Evolutionary conservation across 169 alveolate species (phyloP).

Genomic region (Plasmodium ovale): DNA sequence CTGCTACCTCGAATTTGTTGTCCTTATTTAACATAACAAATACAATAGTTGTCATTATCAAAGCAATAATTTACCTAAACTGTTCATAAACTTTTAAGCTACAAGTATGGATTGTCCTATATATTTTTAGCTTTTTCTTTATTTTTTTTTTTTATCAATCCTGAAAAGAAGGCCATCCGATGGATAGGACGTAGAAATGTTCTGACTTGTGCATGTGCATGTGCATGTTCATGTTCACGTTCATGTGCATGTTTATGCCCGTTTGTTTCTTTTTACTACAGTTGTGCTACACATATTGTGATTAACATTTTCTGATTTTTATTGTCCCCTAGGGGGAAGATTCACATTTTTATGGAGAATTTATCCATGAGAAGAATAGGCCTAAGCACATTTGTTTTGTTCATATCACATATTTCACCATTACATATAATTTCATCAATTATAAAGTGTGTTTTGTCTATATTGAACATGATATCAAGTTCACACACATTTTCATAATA

Average conservation of each 20-base stretch:
- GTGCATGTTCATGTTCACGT: not conserved
- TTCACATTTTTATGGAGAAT: slow-evolving; percentile 44
- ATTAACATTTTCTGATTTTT: not conserved
- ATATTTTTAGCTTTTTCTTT: too few species aligned
- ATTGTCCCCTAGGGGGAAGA: not conserved
- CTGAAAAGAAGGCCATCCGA: not conserved
- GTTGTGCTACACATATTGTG: too few species aligned
- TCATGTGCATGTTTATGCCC: not conserved
- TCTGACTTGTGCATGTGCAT: not conserved
- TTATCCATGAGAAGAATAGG: slow-evolving; percentile 71
- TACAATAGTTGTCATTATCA: too few species aligned
- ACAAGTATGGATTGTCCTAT: not conserved
- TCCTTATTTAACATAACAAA: too few species aligned
- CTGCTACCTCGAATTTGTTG: too few species aligned
- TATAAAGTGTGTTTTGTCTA: slow-evolving; percentile 98
- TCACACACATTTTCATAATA: slow-evolving; percentile 97
- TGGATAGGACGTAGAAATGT: not conserved
- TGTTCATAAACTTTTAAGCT: not conserved
- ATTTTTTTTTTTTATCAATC: too few species aligned
- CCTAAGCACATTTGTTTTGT: slow-evolving; percentile 90
- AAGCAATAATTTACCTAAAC: too few species aligned
- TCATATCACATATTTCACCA: slow-evolving; percentile 95
- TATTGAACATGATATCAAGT: slow-evolving; percentile 96
- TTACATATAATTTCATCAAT: slow-evolving; percentile 97
- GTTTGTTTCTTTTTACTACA: slow-evolving; percentile 7